Evolutionary conservation across 2,329 filamentous ascomycete species (phyloP).

Genomic region (Phyllosticta citriasiana): DNA sequence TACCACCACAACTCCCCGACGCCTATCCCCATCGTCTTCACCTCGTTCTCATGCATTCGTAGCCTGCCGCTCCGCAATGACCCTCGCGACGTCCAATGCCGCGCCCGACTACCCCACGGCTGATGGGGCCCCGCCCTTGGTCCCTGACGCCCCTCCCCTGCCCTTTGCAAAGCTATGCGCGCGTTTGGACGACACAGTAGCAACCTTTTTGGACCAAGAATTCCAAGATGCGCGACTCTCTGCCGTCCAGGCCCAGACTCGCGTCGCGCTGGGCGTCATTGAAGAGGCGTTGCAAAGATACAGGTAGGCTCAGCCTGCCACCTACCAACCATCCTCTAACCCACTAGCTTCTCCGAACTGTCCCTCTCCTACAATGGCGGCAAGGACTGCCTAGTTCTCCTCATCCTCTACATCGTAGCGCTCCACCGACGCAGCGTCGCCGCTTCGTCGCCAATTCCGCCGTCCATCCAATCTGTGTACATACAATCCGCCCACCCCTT

Average conservation of each 20-base stretch:
- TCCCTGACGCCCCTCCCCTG: slow-evolving; percentile 34
- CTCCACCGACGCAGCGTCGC: slow-evolving; percentile 33
- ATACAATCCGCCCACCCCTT: slow-evolving; percentile 81
- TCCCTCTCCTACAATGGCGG: slow-evolving; percentile 95
- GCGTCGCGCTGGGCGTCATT: slow-evolving; percentile 62
- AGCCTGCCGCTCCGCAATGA: slow-evolving; percentile 19
- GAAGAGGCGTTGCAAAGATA: slow-evolving; percentile 67
- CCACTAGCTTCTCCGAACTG: slow-evolving; percentile 58
- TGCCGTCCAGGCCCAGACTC: slow-evolving; percentile 64
- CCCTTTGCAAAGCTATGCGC: slow-evolving; percentile 36
- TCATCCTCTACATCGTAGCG: slow-evolving; percentile 72
- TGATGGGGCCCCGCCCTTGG: slow-evolving; percentile 13
- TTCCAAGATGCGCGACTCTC: slow-evolving; percentile 39
- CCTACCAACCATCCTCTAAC: slow-evolving; percentile 2
- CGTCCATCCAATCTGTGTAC: slow-evolving; percentile 67
- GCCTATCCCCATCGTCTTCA: neutral
- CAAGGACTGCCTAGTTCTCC: slow-evolving; percentile 90
- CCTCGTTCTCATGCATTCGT: neutral
- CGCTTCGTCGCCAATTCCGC: slow-evolving; percentile 26
- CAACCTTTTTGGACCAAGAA: slow-evolving; percentile 54
- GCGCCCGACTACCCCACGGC: slow-evolving; percentile 3
- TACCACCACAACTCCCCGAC: neutral
- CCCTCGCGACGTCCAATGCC: slow-evolving; percentile 28
- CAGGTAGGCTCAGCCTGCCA: slow-evolving; percentile 42
- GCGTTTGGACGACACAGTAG: slow-evolving; percentile 49